phyloP scores from a whole-genome alignment of 768 basidiomycete genomes.

The Russula lepida region DNA sequence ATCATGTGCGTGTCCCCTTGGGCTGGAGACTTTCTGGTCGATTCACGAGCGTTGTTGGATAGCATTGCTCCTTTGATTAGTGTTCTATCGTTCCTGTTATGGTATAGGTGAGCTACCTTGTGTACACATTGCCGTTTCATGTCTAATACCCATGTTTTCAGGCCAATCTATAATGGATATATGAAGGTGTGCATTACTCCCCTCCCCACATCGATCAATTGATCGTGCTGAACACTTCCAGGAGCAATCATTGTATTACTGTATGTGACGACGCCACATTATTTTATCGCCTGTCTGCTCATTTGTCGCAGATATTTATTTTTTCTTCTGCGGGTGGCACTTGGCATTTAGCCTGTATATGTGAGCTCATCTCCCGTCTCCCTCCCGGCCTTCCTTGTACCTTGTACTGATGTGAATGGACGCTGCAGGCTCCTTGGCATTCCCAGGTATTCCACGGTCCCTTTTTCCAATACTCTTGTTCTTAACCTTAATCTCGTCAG shows the following conservation, averaged over 20 bases:
- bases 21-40: conserved; percentile 9
- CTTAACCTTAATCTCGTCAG: conserved; percentile 30
- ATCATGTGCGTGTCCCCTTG: conserved; percentile 51
- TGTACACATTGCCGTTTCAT: conserved; percentile 11
- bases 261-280: conserved; percentile 37
- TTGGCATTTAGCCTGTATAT: conserved; percentile 88
- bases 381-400: background rate
- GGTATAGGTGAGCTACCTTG: conserved; percentile 69
- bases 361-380: conserved; percentile 40
- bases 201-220: conserved; percentile 1
- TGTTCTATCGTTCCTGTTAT: conserved; percentile 76
- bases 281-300: conserved; percentile 20
- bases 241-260: conserved; percentile 93
- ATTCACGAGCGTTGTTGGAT: conserved; percentile 22
- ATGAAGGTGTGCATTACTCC: conserved; percentile 62
- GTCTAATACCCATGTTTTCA: conserved; percentile 27
- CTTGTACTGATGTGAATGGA: conserved; percentile 24
- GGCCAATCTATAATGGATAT: conserved; percentile 95
- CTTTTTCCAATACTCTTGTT: background rate
- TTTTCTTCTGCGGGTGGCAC: conserved; percentile 95
- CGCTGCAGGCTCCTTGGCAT: conserved; percentile 80
- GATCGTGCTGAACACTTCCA: conserved; percentile 29
- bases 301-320: conserved; percentile 72
- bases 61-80: conserved; percentile 79
- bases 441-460: conserved; percentile 47